These are phyloP conservation scores for Cladorrhinum sp. DNA, from an alignment of 2,329 filamentous ascomycete genomes.

Conservation along the genomic window DNA sequence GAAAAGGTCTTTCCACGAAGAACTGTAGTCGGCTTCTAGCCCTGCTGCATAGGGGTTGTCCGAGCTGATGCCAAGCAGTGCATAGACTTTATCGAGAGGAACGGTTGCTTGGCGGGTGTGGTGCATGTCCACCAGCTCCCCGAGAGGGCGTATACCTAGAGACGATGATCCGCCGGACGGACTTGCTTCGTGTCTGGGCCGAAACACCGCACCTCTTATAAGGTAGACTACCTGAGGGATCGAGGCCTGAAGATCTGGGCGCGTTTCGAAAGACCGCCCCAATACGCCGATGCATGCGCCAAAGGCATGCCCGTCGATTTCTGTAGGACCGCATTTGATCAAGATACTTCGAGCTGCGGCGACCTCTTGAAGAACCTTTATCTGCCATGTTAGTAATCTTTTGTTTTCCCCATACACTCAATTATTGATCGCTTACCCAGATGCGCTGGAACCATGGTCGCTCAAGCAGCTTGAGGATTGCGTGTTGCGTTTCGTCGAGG, in stretches of 20 bases:
- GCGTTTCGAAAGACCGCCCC: too few relatives aligned
- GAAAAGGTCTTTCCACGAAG: too few relatives aligned
- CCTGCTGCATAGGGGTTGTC: too few relatives aligned
- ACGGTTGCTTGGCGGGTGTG: neutral
- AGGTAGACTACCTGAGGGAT: slow-evolving; percentile 7
- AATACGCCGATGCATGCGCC: neutral
- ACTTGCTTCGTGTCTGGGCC: neutral
- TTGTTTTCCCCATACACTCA: too few relatives aligned
- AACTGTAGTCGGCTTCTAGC: too few relatives aligned
- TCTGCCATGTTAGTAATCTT: neutral
- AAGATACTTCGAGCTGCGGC: slow-evolving; percentile 7
- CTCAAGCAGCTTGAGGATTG: neutral
- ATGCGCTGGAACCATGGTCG: neutral
- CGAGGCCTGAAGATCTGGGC: neutral
- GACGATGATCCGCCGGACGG: neutral
- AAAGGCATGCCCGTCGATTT: slow-evolving; percentile 3
- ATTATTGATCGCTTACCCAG: slow-evolving; percentile 1
- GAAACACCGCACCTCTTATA: slow-evolving; percentile 4
- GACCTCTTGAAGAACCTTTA: slow-evolving; percentile 8
- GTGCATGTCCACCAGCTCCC: slow-evolving; percentile 14
- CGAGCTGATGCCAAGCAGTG: too few relatives aligned
- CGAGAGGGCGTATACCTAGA: slow-evolving; percentile 9
- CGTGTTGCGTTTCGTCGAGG: neutral
- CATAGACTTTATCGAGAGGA: slow-evolving; percentile 1
- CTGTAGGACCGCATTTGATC: neutral